Conservation (phyloP, 441 rosid species). For the Populus hybrid region DNA sequence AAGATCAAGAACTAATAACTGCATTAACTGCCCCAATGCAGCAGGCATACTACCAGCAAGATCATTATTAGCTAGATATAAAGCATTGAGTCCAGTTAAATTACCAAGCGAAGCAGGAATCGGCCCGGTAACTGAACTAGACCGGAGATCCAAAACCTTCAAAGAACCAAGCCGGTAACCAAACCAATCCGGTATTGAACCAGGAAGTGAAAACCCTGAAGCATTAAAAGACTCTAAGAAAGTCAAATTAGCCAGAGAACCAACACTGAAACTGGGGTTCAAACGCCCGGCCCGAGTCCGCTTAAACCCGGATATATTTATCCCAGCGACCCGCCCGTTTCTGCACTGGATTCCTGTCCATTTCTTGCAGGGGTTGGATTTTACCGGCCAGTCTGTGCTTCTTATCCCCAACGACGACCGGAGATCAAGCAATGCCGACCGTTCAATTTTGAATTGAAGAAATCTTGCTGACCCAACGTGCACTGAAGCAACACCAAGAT, state of each 20-base stretch:
- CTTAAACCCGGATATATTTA: constrained; percentile 70
- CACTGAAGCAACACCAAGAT: constrained; percentile 34
- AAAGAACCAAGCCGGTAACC: constrained; percentile 46
- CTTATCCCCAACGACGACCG: constrained; percentile 85
- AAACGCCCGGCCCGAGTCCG: constrained; percentile 63
- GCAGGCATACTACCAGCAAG: constrained; percentile 54
- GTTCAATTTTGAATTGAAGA: constrained; percentile 39
- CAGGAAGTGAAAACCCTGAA: constrained; percentile 70
- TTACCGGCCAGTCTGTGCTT: constrained; percentile 76
- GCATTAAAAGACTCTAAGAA: constrained; percentile 65
- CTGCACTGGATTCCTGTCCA: constrained; percentile 76
- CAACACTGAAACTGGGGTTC: constrained; percentile 64
- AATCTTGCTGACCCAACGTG: constrained; percentile 36
- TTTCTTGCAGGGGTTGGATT: constrained; percentile 55
- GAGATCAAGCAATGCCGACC: constrained; percentile 57
- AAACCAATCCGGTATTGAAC: constrained; percentile 72
- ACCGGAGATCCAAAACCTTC: constrained; percentile 80
- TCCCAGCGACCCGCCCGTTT: constrained; percentile 55
- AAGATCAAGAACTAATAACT: constrained; percentile 57
- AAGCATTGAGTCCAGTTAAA: constrained; percentile 44
- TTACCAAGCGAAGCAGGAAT: constrained; percentile 68
- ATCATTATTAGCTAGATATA: constrained; percentile 57
- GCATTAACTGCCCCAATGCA: constrained; percentile 43
- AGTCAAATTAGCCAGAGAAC: constrained; percentile 58
- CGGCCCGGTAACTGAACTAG: constrained; percentile 52